Evolutionary conservation across 495 filamentous ascomycete genomes (phyloP), one percentile per base, ranked within the genome.

Genomic region (Penicillium bovifimosum): DNA sequence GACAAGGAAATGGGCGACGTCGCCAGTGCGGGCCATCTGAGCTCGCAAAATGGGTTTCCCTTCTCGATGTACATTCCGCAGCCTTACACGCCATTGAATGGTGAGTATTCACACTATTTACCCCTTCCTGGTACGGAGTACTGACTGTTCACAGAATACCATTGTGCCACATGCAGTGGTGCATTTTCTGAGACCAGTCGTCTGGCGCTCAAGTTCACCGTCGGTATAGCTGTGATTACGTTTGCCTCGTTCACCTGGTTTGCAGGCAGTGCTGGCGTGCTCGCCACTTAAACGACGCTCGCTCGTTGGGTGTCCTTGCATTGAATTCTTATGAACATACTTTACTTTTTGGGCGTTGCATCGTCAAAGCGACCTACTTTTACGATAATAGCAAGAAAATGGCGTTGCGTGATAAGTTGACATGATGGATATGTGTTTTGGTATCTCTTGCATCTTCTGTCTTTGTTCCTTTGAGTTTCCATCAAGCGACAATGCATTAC

Each of bases 201-300:
- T 35, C 77, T 83, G 51, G 85, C 84, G 3, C 57, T 97, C 7
- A 82, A 85, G 40, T 86, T 89, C 53, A 77, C 86, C 47, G 48
- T 92, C 40, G 80, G 81, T 44, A 95, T 95, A 87, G 81, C 78
- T 36, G 54, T 79, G 16, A 72, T 93, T 40, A 96, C 91, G 7
- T 72, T 96, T 10, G 55, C 87, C 26, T 89, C 88, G 40, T 95
- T 96, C 65, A 87, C 87, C 44, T 96, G 90, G 87, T 96, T 96
- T 58, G 84, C 89, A 38, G 79, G 79, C 36, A 87, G 80, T 9
- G 75, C 85, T 47, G 86, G 80, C 26, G 68, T 85, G 42, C 76
- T 85, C 56, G 78, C 65, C 9, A 62, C 58, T 20, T 65, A 35
- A 61, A 31, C 10, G 11, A 27, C 17, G n/a, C 29, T 2, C 14